These are phyloP conservation scores for Coprinopsis strossmayeri DNA, from an alignment of 768 basidiomycete species.

Conservation along the genomic window DNA sequence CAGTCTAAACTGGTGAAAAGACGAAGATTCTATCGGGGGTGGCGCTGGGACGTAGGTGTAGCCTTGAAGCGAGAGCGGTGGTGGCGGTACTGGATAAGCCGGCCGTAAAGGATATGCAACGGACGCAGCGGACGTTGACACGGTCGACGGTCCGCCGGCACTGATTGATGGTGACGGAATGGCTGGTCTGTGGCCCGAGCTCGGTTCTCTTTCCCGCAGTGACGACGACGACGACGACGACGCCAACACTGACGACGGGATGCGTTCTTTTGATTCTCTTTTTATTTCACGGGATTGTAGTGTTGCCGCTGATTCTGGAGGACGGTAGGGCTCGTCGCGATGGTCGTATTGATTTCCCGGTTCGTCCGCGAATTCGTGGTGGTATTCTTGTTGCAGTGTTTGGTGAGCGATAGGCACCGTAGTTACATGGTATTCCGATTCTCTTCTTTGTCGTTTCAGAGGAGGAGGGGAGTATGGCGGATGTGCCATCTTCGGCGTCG, in stretches of 20 bases:
- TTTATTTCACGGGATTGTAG: too few species aligned
- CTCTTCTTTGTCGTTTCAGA: slow-evolving; percentile 15
- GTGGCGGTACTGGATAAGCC: background rate
- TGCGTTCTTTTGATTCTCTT: background rate
- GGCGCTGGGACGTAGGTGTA: background rate
- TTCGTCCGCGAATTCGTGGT: too few species aligned
- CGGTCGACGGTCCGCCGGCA: background rate
- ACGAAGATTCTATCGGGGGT: background rate
- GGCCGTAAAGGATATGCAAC: too few species aligned
- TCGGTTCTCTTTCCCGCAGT: background rate
- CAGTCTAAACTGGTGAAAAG: background rate
- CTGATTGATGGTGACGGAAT: background rate
- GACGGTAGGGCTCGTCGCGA: background rate
- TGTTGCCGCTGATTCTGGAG: too few species aligned
- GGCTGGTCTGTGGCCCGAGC: too few species aligned
- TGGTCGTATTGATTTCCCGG: background rate
- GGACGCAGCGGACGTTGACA: background rate
- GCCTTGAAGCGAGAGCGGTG: background rate
- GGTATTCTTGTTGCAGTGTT: background rate
- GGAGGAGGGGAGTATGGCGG: slow-evolving; percentile 17
- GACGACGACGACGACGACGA: background rate
- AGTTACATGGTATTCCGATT: background rate
- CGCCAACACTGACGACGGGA: background rate
- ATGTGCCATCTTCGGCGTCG: background rate
- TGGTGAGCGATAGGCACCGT: too few species aligned